phyloP scores from a whole-genome alignment of 139 green algal species.

The Coelastrella sp. region DNA sequence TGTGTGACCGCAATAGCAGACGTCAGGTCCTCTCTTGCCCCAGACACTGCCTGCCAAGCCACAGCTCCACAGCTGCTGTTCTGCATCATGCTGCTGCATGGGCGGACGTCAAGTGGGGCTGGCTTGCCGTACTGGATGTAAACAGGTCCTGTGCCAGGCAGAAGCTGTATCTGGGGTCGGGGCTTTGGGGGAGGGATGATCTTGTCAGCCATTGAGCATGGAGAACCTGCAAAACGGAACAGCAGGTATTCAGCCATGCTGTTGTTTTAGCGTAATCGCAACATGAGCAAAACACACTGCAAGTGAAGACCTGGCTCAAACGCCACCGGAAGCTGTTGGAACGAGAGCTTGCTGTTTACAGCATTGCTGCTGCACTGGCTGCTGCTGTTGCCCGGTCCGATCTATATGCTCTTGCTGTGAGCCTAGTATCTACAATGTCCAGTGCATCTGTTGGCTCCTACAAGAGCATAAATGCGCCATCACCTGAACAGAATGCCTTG shows the following conservation, averaged over 20 bases:
- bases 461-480: no score
- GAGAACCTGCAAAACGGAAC: slow-evolving; percentile 18
- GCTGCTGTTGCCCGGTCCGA: neutral
- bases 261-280: neutral
- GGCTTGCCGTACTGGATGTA: slow-evolving; percentile 40
- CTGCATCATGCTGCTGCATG: neutral
- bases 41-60: slow-evolving; percentile 18
- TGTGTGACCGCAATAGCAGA: neutral
- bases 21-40: slow-evolving; percentile 12
- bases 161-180: neutral
- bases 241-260: neutral
- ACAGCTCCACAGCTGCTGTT: slow-evolving; percentile 35
- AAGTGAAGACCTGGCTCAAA: no score
- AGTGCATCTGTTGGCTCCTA: neutral
- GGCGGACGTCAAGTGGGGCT: neutral
- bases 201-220: neutral
- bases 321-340: no score
- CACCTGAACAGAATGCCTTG: slow-evolving; percentile 45
- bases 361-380: no score
- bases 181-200: slow-evolving; percentile 3
- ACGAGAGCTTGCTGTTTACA: no score
- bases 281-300: neutral
- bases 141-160: neutral
- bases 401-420: neutral
- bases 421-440: neutral